Evolutionary conservation across 2,329 filamentous ascomycete species (phyloP).

Genomic region (Cladosporium sp.): DNA sequence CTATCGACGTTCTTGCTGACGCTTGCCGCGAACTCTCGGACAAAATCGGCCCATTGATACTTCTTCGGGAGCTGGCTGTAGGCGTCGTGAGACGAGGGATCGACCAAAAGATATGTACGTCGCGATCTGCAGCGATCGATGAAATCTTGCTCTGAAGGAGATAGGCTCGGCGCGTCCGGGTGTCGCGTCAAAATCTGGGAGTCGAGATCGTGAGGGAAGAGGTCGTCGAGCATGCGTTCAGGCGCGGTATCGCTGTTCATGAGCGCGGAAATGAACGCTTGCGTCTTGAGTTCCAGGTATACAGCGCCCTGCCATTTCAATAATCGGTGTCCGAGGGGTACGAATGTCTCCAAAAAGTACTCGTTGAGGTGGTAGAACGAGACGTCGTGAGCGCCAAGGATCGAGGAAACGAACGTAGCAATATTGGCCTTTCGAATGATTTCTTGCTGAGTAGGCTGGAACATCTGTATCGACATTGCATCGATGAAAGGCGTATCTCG

Average conservation of each 20-base stretch:
- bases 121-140: slow-evolving; percentile 51
- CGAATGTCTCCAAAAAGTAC: slow-evolving; percentile 60
- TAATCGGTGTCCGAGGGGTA: slow-evolving; percentile 54
- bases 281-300: slow-evolving; percentile 63
- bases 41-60: slow-evolving; percentile 62
- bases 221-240: slow-evolving; percentile 54
- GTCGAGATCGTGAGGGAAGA: slow-evolving; percentile 57
- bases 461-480: slow-evolving; percentile 34
- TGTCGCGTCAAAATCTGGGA: slow-evolving; percentile 51
- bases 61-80: slow-evolving; percentile 51
- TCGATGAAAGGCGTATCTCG: slow-evolving; percentile 51
- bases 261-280: slow-evolving; percentile 61
- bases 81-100: slow-evolving; percentile 39
- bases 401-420: slow-evolving; percentile 60
- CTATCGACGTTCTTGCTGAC: slow-evolving; percentile 55
- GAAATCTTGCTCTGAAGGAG: slow-evolving; percentile 58
- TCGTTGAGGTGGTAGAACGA: slow-evolving; percentile 61
- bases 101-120: slow-evolving; percentile 53
- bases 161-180: slow-evolving; percentile 49
- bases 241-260: slow-evolving; percentile 52
- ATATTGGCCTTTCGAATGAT: slow-evolving; percentile 61
- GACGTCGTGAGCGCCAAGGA: slow-evolving; percentile 59
- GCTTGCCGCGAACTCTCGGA: slow-evolving; percentile 55
- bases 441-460: slow-evolving; percentile 47
- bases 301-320: slow-evolving; percentile 58